phyloP scores from a whole-genome alignment of 768 basidiomycete genomes.

The Rhizopogon vulgaris region DNA sequence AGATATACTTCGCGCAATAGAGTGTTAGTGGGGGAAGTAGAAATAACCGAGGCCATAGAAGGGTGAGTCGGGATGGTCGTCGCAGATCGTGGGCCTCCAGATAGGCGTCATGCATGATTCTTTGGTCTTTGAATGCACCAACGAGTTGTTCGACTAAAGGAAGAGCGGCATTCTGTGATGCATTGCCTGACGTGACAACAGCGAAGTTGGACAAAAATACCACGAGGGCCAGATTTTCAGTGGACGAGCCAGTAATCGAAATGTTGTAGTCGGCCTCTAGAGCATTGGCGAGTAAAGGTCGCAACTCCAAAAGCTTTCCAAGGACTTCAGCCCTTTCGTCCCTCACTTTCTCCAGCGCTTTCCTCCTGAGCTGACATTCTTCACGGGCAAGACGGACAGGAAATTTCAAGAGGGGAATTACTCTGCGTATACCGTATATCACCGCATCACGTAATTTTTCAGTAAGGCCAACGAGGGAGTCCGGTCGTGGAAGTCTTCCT shows the following conservation, averaged over 20 bases:
- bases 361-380: slow-evolving; percentile 60
- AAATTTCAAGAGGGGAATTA: slow-evolving; percentile 21
- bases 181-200: slow-evolving; percentile 3
- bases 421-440: slow-evolving; percentile 9
- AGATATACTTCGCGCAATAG: slow-evolving; percentile 43
- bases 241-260: not conserved
- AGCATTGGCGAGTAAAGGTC: slow-evolving; percentile 36
- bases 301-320: slow-evolving; percentile 53
- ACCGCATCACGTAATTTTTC: slow-evolving; percentile 6
- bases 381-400: slow-evolving; percentile 61
- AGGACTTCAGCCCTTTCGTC: slow-evolving; percentile 64
- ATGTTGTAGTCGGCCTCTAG: slow-evolving; percentile 14
- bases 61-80: slow-evolving; percentile 62
- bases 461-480: slow-evolving; percentile 6
- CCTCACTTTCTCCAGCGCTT: slow-evolving; percentile 54
- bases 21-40: slow-evolving; percentile 65
- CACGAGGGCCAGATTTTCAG: slow-evolving; percentile 3
- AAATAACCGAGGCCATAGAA: slow-evolving; percentile 78
- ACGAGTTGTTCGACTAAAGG: slow-evolving; percentile 14
- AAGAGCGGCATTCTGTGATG: slow-evolving; percentile 6
- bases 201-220: slow-evolving; percentile 18
- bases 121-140: slow-evolving; percentile 20
- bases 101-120: slow-evolving; percentile 22
- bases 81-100: slow-evolving; percentile 36
- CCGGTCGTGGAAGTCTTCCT: slow-evolving; percentile 1